Evolutionary conservation across 164 flowering plant genomes (phyloP).

Genomic region (Magnolia changhungtana): DNA sequence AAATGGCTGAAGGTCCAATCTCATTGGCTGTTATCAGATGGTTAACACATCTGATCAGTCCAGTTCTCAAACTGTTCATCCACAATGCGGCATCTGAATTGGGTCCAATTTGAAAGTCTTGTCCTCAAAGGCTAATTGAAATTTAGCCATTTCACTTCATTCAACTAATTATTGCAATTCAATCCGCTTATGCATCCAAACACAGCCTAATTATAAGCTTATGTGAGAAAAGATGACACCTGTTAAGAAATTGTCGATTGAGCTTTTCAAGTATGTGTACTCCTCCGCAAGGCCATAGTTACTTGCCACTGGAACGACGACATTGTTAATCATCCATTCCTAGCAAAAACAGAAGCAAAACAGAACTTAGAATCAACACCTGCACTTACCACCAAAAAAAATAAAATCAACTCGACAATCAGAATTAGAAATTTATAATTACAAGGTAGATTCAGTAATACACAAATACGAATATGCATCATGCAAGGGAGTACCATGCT

Average conservation of each 20-base stretch:
- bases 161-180: background rate
- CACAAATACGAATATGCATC: background rate
- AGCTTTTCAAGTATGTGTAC: conserved; percentile 70
- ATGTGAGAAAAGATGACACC: conserved; percentile 35
- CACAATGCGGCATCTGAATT: background rate
- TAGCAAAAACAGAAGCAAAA: conserved; percentile 23
- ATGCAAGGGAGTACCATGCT: too few species aligned
- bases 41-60: background rate
- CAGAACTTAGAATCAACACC: background rate
- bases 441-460: background rate
- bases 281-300: conserved; percentile 67
- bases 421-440: too few species aligned
- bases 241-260: conserved; percentile 69
- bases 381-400: too few species aligned
- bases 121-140: too few species aligned
- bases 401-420: background rate
- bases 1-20: too few species aligned
- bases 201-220: background rate
- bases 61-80: background rate
- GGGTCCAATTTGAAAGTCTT: background rate
- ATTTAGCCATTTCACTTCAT: background rate
- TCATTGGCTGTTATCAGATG: too few species aligned
- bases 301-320: conserved; percentile 81
- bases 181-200: background rate
- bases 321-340: conserved; percentile 90